These are phyloP conservation scores for Sanghuangporus sanghuang DNA, from an alignment of 1,284 basidiomycete species.

Conservation along the genomic window DNA sequence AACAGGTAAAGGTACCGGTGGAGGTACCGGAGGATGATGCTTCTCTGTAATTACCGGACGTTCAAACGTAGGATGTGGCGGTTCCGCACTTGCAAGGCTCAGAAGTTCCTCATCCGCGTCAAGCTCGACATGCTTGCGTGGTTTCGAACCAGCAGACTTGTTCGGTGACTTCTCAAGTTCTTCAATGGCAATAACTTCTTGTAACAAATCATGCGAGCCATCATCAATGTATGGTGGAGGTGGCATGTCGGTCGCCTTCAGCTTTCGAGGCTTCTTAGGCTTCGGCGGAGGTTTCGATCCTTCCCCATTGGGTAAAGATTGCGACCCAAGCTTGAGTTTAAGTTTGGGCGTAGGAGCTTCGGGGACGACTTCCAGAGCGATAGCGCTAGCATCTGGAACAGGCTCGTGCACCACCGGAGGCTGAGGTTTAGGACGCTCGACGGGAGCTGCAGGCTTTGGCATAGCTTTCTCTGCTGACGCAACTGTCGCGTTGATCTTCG, in stretches of 20 bases:
- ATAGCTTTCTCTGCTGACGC: constrained; percentile 38
- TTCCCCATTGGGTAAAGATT: constrained; percentile 21
- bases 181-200: constrained; percentile 78
- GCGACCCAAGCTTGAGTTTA: constrained; percentile 45
- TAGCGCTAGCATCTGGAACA: constrained; percentile 23
- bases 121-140: constrained; percentile 14
- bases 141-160: constrained; percentile 4
- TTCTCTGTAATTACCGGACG: constrained; percentile 47
- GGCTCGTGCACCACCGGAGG: constrained; percentile 18
- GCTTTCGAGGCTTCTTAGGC: constrained; percentile 31
- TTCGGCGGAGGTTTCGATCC: constrained; percentile 9
- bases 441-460: constrained; percentile 22
- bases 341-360: constrained; percentile 39
- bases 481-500: constrained; percentile 72
- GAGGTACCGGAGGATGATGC: constrained; percentile 35
- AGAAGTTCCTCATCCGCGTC: constrained; percentile 21
- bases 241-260: constrained; percentile 40
- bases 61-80: neutral
- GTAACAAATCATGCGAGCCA: constrained; percentile 69
- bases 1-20: constrained; percentile 19
- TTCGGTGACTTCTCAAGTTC: constrained; percentile 42
- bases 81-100: constrained; percentile 23
- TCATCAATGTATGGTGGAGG: constrained; percentile 67
- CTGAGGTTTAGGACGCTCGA: constrained; percentile 27
- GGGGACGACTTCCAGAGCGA: constrained; percentile 25